These are phyloP conservation scores for Alternaria panax DNA, from an alignment of 2,329 filamentous ascomycete genomes.

Conservation along the genomic window DNA sequence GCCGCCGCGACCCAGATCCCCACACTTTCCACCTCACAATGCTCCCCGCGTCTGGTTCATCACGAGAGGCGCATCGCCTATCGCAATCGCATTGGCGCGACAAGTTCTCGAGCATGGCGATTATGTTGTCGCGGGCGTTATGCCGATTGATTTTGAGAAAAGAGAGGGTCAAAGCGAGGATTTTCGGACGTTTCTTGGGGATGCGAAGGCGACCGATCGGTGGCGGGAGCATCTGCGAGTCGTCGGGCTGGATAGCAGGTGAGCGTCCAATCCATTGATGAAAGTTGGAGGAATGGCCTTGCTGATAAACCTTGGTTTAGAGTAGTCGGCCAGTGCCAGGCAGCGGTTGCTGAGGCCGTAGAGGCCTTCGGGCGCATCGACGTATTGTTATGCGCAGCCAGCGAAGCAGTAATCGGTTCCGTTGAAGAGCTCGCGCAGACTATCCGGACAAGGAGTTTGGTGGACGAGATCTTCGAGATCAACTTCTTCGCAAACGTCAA, in stretches of 20 bases:
- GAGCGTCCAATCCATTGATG: not conserved
- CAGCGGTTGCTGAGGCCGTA: conserved; percentile 86
- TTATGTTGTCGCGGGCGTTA: conserved; percentile 83
- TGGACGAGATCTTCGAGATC: conserved; percentile 90
- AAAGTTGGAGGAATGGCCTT: too few relatives aligned
- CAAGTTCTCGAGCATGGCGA: conserved; percentile 90
- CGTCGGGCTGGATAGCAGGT: conserved; percentile 66
- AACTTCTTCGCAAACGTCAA: conserved; percentile 97
- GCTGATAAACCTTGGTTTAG: conserved; percentile 42
- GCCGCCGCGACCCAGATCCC: conserved; percentile 47
- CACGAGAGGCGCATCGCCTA: conserved; percentile 83
- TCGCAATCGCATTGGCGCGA: conserved; percentile 81
- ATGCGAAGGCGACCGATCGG: conserved; percentile 72
- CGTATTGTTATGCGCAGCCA: conserved; percentile 88
- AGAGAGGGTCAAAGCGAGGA: conserved; percentile 74
- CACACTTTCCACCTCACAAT: conserved; percentile 67
- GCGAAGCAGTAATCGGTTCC: conserved; percentile 86
- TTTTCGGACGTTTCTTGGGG: conserved; percentile 79
- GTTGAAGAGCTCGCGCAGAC: conserved; percentile 87
- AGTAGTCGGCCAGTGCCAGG: conserved; percentile 75
- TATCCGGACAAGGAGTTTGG: conserved; percentile 75
- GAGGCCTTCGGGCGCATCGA: conserved; percentile 86
- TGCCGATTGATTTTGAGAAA: conserved; percentile 76
- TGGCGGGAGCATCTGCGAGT: conserved; percentile 80
- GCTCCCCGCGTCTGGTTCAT: conserved; percentile 90